Base-by-base conservation (phyloP, 371 early-diverging fungal genomes). In the Coemansia sp. region DNA sequence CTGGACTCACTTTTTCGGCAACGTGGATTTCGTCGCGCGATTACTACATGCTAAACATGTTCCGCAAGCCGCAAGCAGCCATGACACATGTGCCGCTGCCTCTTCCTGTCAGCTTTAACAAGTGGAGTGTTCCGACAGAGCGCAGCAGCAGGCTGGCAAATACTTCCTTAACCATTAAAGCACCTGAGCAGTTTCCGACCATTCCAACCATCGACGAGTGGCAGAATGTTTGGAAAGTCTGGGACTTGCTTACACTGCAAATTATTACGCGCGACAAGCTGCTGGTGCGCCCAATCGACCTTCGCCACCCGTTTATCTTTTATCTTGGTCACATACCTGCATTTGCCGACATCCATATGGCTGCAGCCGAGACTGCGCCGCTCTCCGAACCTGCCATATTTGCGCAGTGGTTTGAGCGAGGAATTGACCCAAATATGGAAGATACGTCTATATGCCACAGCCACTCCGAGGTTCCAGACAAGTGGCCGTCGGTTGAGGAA, bases 351-450 rank as follows among this genome's bases (percentile, higher is more conserved):
- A 89, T 90, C n/a, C 89, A 90, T 47, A 71, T 94, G 27, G 81
- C 92, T 0, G 83, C 86, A 11, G 84, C 84, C 16, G 70, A 86
- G 5, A 72, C 77, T 0, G 84, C 86, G 54, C 66, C 83, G 1
- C 81, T 82, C 42, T 85, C 89, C 0, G 86, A 86, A 65, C 92
- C 93, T 0, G 69, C 59, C 10, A 51, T 68, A 7, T 95, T 83
- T 79, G 82, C 88, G 4, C 81, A 83, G 29, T 91, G 93, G 63
- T 95, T 94, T 83, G 93, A 94, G 78, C 91, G 96, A 7, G 96
- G 96, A 21, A 94, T 95, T 67, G 95, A 95, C 63, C 95, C 96
- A 4, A 90, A 92, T 65, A 83, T 94, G 72, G 90, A 93, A 10
- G 89, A 92, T 64, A 90, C 90, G 5, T 80, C 86, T 0, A 76